phyloP scores from a whole-genome alignment of 2,329 filamentous ascomycete genomes.

The Sclerotinia borealis region DNA sequence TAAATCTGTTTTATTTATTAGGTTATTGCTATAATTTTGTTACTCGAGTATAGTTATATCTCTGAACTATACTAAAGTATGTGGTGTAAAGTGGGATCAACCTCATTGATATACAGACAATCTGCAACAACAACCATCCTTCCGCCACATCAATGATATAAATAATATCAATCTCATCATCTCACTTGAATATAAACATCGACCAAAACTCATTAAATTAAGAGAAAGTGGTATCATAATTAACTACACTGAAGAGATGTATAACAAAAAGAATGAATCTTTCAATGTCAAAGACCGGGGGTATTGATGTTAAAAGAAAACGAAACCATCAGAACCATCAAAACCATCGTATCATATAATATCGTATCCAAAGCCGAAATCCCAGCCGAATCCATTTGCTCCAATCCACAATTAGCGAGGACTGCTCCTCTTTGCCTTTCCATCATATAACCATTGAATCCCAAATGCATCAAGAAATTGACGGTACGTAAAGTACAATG shows the following conservation, averaged over 20 bases:
- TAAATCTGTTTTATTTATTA: too few species aligned
- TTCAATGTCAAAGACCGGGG: not conserved
- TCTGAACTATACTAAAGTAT: too few species aligned
- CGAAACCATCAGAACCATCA: not conserved
- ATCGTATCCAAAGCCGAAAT: not conserved
- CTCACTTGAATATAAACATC: not conserved
- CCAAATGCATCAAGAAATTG: not conserved
- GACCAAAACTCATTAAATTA: not conserved
- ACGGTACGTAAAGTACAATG: not conserved
- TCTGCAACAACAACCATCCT: too few species aligned
- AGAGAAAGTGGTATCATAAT: not conserved
- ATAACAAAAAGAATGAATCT: not conserved
- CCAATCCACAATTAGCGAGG: not conserved
- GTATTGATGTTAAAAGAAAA: not conserved
- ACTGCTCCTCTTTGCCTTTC: not conserved
- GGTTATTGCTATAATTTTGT: too few species aligned
- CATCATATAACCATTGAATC: not conserved
- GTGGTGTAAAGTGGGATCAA: too few species aligned
- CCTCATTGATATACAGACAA: too few species aligned
- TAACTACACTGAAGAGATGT: not conserved
- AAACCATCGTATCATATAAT: not conserved
- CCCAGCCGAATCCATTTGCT: not conserved
- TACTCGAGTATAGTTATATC: too few species aligned
- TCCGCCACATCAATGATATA: too few species aligned
- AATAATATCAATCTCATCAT: too few species aligned